Evolutionary conservation across 1,284 basidiomycete genomes (phyloP).

Genomic region (Ustilago cynodontis): DNA sequence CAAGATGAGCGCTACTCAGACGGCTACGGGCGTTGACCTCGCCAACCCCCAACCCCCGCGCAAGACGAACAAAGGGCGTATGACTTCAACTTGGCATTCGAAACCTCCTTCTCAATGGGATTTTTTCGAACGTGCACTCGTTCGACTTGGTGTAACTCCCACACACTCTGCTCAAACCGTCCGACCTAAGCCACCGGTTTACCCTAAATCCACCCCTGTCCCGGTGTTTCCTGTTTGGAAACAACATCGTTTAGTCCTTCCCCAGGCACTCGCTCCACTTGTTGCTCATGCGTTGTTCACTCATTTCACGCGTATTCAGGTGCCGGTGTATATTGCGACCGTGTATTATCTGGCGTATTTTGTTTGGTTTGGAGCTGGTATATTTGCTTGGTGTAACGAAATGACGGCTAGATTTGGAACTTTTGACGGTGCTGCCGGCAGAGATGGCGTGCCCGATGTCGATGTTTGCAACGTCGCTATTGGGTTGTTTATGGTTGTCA

Average conservation of each 20-base stretch:
- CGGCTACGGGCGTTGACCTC: no score
- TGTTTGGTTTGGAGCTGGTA: slow-evolving; percentile 12
- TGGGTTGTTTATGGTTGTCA: slow-evolving; percentile 41
- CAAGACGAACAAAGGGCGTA: slow-evolving; percentile 12
- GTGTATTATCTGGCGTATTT: slow-evolving; percentile 32
- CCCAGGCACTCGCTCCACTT: slow-evolving; percentile 40
- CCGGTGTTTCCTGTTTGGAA: slow-evolving; percentile 48
- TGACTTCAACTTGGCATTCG: slow-evolving; percentile 34
- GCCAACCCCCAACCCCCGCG: background rate
- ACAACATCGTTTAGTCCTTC: slow-evolving; percentile 38
- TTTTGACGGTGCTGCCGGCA: slow-evolving; percentile 44
- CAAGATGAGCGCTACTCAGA: no score
- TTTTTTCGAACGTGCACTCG: slow-evolving; percentile 14
- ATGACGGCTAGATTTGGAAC: slow-evolving; percentile 56
- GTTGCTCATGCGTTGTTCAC: slow-evolving; percentile 35
- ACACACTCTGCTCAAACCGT: background rate
- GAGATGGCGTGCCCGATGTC: slow-evolving; percentile 60
- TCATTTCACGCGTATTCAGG: slow-evolving; percentile 23
- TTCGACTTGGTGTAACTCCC: slow-evolving; percentile 21
- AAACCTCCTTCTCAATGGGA: slow-evolving; percentile 17
- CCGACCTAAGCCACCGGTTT: slow-evolving; percentile 19
- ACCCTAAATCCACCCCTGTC: slow-evolving; percentile 30
- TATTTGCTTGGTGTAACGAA: slow-evolving; percentile 27
- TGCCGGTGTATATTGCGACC: slow-evolving; percentile 30
- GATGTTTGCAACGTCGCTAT: slow-evolving; percentile 27